Evolutionary conservation across 73 alveolate genomes (phyloP).

Genomic region (Paramecium caudatum): DNA sequence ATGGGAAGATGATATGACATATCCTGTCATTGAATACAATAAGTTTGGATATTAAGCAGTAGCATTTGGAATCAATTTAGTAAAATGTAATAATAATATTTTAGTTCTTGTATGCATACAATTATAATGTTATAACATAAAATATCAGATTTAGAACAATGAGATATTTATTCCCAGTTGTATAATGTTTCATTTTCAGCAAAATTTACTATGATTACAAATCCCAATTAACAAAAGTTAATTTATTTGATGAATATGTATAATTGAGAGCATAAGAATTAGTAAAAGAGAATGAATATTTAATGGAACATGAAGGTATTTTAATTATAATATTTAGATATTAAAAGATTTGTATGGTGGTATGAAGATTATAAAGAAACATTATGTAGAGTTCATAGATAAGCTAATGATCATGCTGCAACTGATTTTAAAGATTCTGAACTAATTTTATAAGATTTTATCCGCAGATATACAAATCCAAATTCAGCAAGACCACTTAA

Average conservation of each 20-base stretch:
- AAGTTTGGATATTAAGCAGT: slow-evolving; percentile 69
- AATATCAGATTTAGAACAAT: slow-evolving; percentile 73
- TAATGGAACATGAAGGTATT: slow-evolving; percentile 80
- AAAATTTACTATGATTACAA: slow-evolving; percentile 72
- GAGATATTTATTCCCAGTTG: slow-evolving; percentile 76
- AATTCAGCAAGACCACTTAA: slow-evolving; percentile 83
- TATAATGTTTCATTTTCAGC: slow-evolving; percentile 57
- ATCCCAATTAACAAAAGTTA: slow-evolving; percentile 84
- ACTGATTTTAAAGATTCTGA: slow-evolving; percentile 90
- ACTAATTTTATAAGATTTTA: slow-evolving; percentile 86
- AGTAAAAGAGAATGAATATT: slow-evolving; percentile 86
- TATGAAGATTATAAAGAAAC: slow-evolving; percentile 90
- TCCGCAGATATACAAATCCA: slow-evolving; percentile 90
- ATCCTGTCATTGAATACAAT: slow-evolving; percentile 80
- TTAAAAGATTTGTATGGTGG: slow-evolving; percentile 90
- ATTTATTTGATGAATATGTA: slow-evolving; percentile 90
- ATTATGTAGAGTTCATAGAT: slow-evolving; percentile 89
- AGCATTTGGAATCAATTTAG: slow-evolving; percentile 73
- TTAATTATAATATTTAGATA: slow-evolving; percentile 57
- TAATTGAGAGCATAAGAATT: slow-evolving; percentile 91
- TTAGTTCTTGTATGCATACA: slow-evolving; percentile 77
- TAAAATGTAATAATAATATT: background rate
- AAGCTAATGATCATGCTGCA: slow-evolving; percentile 89
- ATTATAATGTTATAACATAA: slow-evolving; percentile 71
- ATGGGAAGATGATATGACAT: slow-evolving; percentile 94